Percentiles rank a stretch among this genome's conserved stretches.
These are phyloP conservation scores for Oryza meridionalis DNA, from an alignment of 176 grass and related monocot species.

Conservation along the genomic window DNA sequence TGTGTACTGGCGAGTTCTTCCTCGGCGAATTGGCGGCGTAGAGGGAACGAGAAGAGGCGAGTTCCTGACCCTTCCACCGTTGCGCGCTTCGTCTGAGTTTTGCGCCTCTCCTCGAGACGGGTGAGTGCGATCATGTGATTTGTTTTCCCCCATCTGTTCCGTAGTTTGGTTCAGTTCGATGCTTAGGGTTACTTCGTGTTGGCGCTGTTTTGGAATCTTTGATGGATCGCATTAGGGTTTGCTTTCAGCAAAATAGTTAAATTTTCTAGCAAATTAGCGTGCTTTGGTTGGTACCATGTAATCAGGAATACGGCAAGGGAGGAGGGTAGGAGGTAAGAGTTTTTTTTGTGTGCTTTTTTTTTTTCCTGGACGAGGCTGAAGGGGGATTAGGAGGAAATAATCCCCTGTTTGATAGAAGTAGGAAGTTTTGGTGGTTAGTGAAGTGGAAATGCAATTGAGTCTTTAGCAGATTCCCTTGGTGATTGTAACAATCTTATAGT, in stretches of 20 bases:
- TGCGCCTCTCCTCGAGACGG: neutral
- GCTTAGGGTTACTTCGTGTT: neutral
- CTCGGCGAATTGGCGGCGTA: neutral
- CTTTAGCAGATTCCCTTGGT: neutral
- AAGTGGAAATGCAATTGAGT: neutral
- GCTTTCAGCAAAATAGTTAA: neutral
- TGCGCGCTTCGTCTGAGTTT: neutral
- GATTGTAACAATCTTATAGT: neutral
- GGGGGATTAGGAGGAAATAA: neutral
- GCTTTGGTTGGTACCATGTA: neutral
- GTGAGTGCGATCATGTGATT: constrained; percentile 18
- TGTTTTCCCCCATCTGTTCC: neutral
- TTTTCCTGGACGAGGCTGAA: neutral
- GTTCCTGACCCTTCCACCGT: neutral
- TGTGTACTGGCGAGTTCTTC: neutral
- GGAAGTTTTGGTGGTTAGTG: neutral
- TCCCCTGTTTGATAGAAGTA: neutral
- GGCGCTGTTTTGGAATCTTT: neutral
- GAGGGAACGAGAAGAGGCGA: constrained; percentile 8
- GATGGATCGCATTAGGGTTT: neutral
- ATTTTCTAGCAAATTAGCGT: neutral
- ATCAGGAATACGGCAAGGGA: neutral
- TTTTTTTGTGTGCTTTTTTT: neutral
- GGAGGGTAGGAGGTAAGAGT: neutral
- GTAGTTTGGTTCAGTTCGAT: neutral